Evolutionary conservation across 2,329 filamentous ascomycete genomes (phyloP).

Genomic region (Monosporascus sp.): DNA sequence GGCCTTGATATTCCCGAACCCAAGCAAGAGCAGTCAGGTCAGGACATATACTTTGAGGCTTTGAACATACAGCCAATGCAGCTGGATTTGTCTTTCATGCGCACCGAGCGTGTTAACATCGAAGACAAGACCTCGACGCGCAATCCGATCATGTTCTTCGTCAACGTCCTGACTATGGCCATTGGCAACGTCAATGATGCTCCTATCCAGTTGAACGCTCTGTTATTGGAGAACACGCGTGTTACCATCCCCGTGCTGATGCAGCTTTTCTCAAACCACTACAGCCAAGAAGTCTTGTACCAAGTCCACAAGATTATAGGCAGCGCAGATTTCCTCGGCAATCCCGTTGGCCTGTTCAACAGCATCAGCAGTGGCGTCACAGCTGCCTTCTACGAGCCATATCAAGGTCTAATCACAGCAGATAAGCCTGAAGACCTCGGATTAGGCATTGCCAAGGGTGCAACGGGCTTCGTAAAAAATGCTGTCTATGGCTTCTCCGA

Average conservation of each 20-base stretch:
- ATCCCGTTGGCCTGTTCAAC: conserved; percentile 96
- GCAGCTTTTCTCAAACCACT: conserved; percentile 86
- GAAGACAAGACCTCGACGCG: conserved; percentile 87
- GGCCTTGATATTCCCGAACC: conserved; percentile 89
- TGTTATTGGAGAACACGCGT: conserved; percentile 91
- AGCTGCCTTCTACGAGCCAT: conserved; percentile 98
- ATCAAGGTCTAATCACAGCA: conserved; percentile 94
- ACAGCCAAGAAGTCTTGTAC: conserved; percentile 91
- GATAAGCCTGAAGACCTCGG: conserved; percentile 94
- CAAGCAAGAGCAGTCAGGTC: conserved; percentile 72
- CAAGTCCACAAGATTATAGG: conserved; percentile 97
- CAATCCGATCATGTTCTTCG: conserved; percentile 97
- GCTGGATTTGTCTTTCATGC: conserved; percentile 92
- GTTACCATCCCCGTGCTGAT: conserved; percentile 80
- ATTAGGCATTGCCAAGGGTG: conserved; percentile 90
- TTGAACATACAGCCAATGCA: conserved; percentile 98
- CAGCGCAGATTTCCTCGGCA: conserved; percentile 94
- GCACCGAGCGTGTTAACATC: conserved; percentile 92
- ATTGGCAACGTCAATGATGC: conserved; percentile 99
- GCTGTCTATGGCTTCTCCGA: conserved; percentile 96
- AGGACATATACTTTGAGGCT: conserved; percentile 97
- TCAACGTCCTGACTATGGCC: conserved; percentile 98
- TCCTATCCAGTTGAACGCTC: conserved; percentile 84
- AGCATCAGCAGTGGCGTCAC: conserved; percentile 95
- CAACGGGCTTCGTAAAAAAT: conserved; percentile 96